Base-by-base conservation (phyloP, 345 rosid genomes). In the Stellera chamaejasme region DNA sequence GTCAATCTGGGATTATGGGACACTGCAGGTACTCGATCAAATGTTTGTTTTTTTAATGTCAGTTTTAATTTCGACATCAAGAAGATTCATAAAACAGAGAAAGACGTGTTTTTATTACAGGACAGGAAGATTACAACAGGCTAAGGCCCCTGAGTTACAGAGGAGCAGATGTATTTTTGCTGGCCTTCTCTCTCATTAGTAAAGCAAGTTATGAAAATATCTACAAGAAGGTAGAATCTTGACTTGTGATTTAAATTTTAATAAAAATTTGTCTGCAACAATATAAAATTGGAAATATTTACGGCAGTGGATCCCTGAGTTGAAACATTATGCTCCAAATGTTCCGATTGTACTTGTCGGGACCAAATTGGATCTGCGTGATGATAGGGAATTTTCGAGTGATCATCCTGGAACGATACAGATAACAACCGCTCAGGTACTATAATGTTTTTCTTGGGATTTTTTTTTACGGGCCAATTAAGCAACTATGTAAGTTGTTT, bases 71-170 rank as follows among this genome's bases (percentile, higher is more conserved):
- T 19, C 23, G 23, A 19, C 23, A 19, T 19, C 39, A 32, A 32
- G 39, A 32, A 32, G 9, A 32, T 8, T 32, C 9, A 5, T 32
- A 8, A 32, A 32, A 8, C 39, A 32, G 39, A 32, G 39, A 32
- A 5, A 45, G 48, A 45, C 39, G 64, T 8, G 9, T 2, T 32
- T 32, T 62, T 25, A 61, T 52, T 55, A 16, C 75, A 87, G 95
- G 95, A 32, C 95, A 87, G 60, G 95, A 83, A 71, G 95, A 87
- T 73, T 87, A 87, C 64, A 87, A 83, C 71, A 79, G 91, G 72
- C 65, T 83, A 48, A 80, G 91, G 68, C 91, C 91, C 60, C 63
- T 83, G 57, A 87, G 95, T 66, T 87, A 87, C 66, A 82, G 95
- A 76, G 95, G 88, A 71, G 89, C 96, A 58, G 92, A 87, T 82